A percentile compares a stretch with the other conserved stretches of the same genome.
phyloP scores from a whole-genome alignment of 2,329 filamentous ascomycete species.

The Phyllosticta paracitricarpa region DNA sequence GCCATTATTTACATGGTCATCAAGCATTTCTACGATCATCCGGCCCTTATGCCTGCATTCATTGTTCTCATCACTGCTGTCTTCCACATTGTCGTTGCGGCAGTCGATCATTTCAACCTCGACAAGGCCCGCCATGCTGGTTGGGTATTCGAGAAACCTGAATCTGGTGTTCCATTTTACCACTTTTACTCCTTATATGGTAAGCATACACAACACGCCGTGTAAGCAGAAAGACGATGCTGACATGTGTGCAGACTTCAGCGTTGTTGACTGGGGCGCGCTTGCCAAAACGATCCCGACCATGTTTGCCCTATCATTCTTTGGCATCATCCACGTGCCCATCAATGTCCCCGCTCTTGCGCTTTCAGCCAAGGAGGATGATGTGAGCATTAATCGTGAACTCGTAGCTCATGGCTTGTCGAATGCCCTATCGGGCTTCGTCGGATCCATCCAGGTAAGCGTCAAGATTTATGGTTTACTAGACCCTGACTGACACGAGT shows the following conservation, averaged over 20 bases:
- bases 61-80: conserved; percentile 68
- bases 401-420: conserved; percentile 87
- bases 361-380: conserved; percentile 82
- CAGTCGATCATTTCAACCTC: conserved; percentile 57
- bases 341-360: conserved; percentile 95
- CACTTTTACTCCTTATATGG: conserved; percentile 94
- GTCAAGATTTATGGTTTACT: not conserved
- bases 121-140: conserved; percentile 59
- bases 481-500: conserved; percentile 21
- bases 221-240: conserved; percentile 1
- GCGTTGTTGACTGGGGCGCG: conserved; percentile 72
- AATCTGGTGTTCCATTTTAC: conserved; percentile 84
- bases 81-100: conserved; percentile 69
- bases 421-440: conserved; percentile 77
- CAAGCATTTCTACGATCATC: conserved; percentile 67
- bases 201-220: conserved; percentile 36
- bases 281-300: conserved; percentile 78
- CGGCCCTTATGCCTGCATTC: conserved; percentile 77
- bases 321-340: conserved; percentile 90
- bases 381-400: conserved; percentile 83
- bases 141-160: conserved; percentile 87
- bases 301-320: conserved; percentile 96
- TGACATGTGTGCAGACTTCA: conserved; percentile 51
- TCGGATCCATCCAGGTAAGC: conserved; percentile 67
- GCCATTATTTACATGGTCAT: conserved; percentile 67